Percentiles rank a stretch among this genome's conserved stretches.
Evolutionary conservation across 108 stramenopile species (phyloP).

Genomic region (Conticribra weissflogii): DNA sequence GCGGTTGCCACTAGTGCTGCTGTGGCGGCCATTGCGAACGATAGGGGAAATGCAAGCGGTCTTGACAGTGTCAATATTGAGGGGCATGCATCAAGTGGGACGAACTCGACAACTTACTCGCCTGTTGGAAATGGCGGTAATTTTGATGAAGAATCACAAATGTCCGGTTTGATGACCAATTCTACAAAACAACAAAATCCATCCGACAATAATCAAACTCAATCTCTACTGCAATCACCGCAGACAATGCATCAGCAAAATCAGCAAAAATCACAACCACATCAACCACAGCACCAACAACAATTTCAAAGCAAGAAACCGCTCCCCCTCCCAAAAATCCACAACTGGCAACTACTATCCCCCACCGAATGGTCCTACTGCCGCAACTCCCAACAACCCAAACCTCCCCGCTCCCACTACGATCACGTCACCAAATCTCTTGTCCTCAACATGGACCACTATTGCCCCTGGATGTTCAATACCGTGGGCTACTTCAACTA

Average conservation of each 20-base stretch:
- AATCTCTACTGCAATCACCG: neutral
- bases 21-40: too few species aligned
- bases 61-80: too few species aligned
- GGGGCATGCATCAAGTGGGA: too few species aligned
- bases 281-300: conserved; percentile 26
- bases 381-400: conserved; percentile 73
- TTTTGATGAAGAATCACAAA: too few species aligned
- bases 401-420: conserved; percentile 89
- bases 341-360: conserved; percentile 73
- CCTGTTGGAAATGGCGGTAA: too few species aligned
- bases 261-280: conserved; percentile 13
- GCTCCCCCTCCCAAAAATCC: conserved; percentile 26
- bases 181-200: too few species aligned
- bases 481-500: conserved; percentile 97
- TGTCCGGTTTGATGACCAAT: too few species aligned
- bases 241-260: neutral
- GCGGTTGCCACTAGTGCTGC: neutral
- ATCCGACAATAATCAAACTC: conserved; percentile 18
- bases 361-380: conserved; percentile 90
- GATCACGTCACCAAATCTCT: conserved; percentile 85
- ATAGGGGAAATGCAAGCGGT: too few species aligned
- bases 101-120: too few species aligned
- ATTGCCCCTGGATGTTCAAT: conserved; percentile 97
- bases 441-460: conserved; percentile 97
- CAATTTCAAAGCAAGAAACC: conserved; percentile 10